Evolutionary conservation across 1,284 basidiomycete species (phyloP).

Genomic region (Apiotrichum siamense): DNA sequence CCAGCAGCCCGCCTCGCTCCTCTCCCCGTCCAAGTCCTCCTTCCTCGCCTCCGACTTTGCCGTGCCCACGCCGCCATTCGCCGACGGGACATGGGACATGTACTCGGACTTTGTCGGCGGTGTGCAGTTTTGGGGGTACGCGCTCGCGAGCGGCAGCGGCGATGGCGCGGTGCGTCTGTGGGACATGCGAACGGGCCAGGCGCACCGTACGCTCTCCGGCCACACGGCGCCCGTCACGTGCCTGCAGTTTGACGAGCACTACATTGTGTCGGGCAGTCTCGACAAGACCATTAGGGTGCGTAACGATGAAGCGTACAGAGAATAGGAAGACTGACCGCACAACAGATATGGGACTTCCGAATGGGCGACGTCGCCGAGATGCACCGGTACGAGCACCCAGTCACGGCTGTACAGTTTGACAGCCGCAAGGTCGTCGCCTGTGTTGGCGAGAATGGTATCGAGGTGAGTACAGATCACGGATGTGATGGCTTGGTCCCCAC

Average conservation of each 20-base stretch:
- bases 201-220: constrained; percentile 85
- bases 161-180: constrained; percentile 98
- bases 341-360: constrained; percentile 98
- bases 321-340: neutral
- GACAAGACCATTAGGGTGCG: constrained; percentile 87
- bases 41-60: constrained; percentile 58
- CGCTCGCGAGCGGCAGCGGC: constrained; percentile 89
- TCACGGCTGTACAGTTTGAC: constrained; percentile 92
- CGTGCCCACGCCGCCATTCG: constrained; percentile 75
- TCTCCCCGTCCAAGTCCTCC: neutral
- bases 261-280: constrained; percentile 84
- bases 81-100: constrained; percentile 86
- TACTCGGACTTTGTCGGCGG: constrained; percentile 97
- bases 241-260: constrained; percentile 93
- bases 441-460: constrained; percentile 87
- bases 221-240: constrained; percentile 92
- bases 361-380: constrained; percentile 83
- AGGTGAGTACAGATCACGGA: constrained; percentile 53
- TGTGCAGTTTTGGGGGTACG: constrained; percentile 98
- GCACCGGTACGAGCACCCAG: constrained; percentile 81
- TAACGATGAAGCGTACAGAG: constrained; percentile 15
- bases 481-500: neutral
- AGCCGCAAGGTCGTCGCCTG: constrained; percentile 88
- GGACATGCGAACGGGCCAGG: constrained; percentile 99
- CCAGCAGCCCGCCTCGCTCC: neutral